Base-by-base conservation (phyloP, 2,329 filamentous ascomycete genomes). In the Celoporthe dispersa region DNA sequence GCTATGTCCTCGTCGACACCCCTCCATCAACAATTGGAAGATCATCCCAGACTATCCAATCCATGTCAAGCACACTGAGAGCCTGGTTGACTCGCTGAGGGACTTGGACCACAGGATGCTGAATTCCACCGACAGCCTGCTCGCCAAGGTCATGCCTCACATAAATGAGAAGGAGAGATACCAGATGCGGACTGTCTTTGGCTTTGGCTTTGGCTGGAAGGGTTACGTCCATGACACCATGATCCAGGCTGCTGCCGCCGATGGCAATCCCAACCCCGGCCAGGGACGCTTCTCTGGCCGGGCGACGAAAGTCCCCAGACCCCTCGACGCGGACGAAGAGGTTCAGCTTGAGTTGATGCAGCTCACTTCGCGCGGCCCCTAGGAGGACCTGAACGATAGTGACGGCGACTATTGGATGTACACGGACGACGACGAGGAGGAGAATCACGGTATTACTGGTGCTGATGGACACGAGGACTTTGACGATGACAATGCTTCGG, bases 1-100 rank as follows among this genome's bases (percentile, higher is more conserved):
- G 89, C 65, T 91, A 91, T 74, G 86, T 84, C 44, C 77, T 79
- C 7, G 76, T 90, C 1, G 78, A 81, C 25, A 39, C 71, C 67
- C 75, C 0, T 75, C 76, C 35, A 77, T 84, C 61, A 79, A 83
- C 68, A 80, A 83, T 12, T 77, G 79, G 64, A 72, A 72, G 33
- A 75, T 83, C 62, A 73, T 82, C 11, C 72, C 73, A 16, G 19
- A 69, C n/a, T 65, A 71, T 28, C 76, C 78, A 2, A 55, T 72
- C 14, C 71, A 19, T 3, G 73, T 73, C 7, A 64, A 68, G 2
- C 70, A 73, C 59, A 53, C 66, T 28, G 37, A 63, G 31, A 68
- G 74, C 3, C 61, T 71, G n/a, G 44, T 60, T 4, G 44, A 51
- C 12, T 68, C 70, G 35, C 71, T 70, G 0, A 73, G 61, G 59